phyloP scores from a whole-genome alignment of 2,329 filamentous ascomycete species.

The Fusarium denticulatum region DNA sequence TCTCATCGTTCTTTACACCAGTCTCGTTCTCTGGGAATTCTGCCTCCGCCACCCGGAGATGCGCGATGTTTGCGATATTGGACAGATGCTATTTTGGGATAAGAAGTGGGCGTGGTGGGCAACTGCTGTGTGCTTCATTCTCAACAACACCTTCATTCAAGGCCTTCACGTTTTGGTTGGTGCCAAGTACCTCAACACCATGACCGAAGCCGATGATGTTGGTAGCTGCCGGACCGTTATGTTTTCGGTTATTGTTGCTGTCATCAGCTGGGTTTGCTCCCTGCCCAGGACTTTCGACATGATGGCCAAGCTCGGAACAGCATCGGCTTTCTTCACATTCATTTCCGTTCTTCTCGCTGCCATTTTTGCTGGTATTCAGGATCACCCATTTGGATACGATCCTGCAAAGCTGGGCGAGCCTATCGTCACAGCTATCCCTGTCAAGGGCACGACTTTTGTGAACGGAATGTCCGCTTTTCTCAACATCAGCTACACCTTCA shows the following conservation, averaged over 20 bases:
- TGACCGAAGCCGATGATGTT: slow-evolving; percentile 73
- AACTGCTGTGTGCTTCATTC: slow-evolving; percentile 85
- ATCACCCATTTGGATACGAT: slow-evolving; percentile 75
- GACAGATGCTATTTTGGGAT: slow-evolving; percentile 93
- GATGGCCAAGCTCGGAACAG: slow-evolving; percentile 80
- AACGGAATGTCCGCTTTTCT: slow-evolving; percentile 86
- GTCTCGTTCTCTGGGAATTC: slow-evolving; percentile 75
- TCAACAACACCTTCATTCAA: slow-evolving; percentile 95
- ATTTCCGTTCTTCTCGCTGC: slow-evolving; percentile 86
- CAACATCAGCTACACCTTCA: slow-evolving; percentile 97
- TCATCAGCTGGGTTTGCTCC: slow-evolving; percentile 81
- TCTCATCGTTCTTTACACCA: slow-evolving; percentile 82
- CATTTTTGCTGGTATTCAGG: slow-evolving; percentile 81
- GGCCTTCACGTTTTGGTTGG: slow-evolving; percentile 84
- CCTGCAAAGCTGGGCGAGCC: slow-evolving; percentile 66
- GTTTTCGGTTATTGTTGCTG: slow-evolving; percentile 78
- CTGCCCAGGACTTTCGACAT: slow-evolving; percentile 86
- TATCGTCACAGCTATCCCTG: slow-evolving; percentile 73
- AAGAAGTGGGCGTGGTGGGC: slow-evolving; percentile 76
- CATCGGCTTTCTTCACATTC: slow-evolving; percentile 88
- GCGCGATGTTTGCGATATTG: slow-evolving; percentile 92
- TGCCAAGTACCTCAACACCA: slow-evolving; percentile 89
- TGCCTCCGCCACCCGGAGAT: slow-evolving; percentile 91
- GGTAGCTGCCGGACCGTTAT: slow-evolving; percentile 78
- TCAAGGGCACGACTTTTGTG: slow-evolving; percentile 80